Evolutionary conservation across 2,329 filamentous ascomycete species (phyloP).

Genomic region (Bipolaris bicolor): DNA sequence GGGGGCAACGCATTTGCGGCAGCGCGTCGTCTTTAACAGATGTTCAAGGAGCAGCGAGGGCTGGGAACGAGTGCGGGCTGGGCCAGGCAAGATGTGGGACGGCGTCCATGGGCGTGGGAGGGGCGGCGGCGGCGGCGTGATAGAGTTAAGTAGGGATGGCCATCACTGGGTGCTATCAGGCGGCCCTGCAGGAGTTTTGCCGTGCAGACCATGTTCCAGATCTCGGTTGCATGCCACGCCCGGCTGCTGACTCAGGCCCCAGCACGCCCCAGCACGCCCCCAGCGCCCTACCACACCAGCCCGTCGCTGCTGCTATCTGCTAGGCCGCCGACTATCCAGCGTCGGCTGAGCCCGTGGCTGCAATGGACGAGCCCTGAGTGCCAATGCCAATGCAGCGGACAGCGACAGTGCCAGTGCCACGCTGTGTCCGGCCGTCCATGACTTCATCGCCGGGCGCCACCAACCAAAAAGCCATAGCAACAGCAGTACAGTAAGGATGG

Average conservation of each 20-base stretch:
- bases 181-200: slow-evolving; percentile 13
- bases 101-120: slow-evolving; percentile 1
- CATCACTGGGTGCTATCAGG: slow-evolving; percentile 9
- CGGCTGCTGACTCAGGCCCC: too few relatives aligned
- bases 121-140: slow-evolving; percentile 7
- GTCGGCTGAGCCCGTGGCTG: too few relatives aligned
- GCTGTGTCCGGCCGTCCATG: too few relatives aligned
- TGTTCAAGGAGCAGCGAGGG: not conserved
- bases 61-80: not conserved
- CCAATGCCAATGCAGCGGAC: too few relatives aligned
- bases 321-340: too few relatives aligned
- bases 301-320: not conserved
- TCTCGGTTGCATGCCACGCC: slow-evolving; percentile 6
- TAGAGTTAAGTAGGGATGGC: slow-evolving; percentile 3
- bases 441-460: too few relatives aligned
- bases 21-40: not conserved
- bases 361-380: too few relatives aligned
- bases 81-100: not conserved
- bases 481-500: too few relatives aligned
- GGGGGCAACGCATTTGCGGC: not conserved
- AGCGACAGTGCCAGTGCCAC: too few relatives aligned
- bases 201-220: slow-evolving; percentile 21
- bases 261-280: too few relatives aligned
- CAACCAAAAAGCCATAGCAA: too few relatives aligned
- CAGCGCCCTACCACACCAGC: not conserved